Evolutionary conservation across 495 filamentous ascomycete species (phyloP), one percentile per base, ranked within the genome.

Genomic region (Rhypophila decipiens): DNA sequence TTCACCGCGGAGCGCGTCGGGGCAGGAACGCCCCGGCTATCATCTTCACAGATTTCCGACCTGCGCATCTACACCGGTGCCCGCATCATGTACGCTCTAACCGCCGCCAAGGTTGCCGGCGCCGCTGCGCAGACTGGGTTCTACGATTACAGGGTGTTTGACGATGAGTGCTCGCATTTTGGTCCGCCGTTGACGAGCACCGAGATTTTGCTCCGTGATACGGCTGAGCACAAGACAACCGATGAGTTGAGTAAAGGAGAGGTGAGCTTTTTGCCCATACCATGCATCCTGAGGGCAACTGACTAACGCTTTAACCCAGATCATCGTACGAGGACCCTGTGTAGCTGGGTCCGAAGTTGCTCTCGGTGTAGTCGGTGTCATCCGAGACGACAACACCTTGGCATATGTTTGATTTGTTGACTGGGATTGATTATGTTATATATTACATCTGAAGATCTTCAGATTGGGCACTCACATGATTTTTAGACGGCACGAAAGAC

Each of bases 21-120:
- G 17, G 62, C 64, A 13, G 71, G 60, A 13, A 75, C 68, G 3
- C 74, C 78, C 0, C 68, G 71, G 0, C 66, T 91, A 12, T 85
- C 74, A 44, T 80, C 84, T 2, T 60, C 73, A 22, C 79, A 82
- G 21, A 68, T 98, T 20, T 85, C 83, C 1, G 88, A 96, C 54
- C 68, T 97, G 35, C 77, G 89, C 15, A 70, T 88, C 13, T 87
- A 86, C 65, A 90, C 85, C 7, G 80, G 85, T 10, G 83, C 89
- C 9, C 80, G 89, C 27, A 73, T 95, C 39, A 74, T 94, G 18
- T 96, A 96, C 66, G 89, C 88, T 1, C 73, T 97, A 23, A 87
- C 89, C 38, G 83, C 87, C 3, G 70, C 90, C 7, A 76, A 78
- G 23, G 84, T 96, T 19, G 91, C 90, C 4, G 93, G 93, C 19